Evolutionary conservation across 768 basidiomycete genomes (phyloP).

Genomic region (Cantharellus cinnabarinus): DNA sequence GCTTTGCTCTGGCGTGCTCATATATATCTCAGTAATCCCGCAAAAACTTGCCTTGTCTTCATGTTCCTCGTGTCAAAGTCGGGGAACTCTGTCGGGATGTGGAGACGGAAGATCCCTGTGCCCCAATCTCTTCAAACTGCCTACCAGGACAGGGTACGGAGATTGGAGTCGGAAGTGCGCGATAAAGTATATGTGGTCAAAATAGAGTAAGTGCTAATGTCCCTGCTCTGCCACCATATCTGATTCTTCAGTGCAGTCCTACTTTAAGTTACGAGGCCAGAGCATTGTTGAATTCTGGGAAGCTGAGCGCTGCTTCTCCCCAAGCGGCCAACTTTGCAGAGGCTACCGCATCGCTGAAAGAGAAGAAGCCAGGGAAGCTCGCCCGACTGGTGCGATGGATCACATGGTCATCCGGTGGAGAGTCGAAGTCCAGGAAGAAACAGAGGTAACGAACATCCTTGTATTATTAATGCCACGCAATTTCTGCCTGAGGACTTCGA

Average conservation of each 20-base stretch:
- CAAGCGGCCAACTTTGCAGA: no score
- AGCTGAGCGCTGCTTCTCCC: no score
- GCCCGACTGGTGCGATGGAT: background rate
- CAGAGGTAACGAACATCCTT: no score
- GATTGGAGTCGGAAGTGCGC: constrained; percentile 2
- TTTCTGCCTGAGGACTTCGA: no score
- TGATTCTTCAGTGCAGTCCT: no score
- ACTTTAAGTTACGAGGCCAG: no score
- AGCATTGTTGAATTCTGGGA: no score
- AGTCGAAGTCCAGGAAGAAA: no score
- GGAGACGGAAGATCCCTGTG: constrained; percentile 6
- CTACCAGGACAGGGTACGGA: background rate
- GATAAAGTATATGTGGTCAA: constrained; percentile 4
- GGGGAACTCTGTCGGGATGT: constrained; percentile 7
- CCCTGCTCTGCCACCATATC: background rate
- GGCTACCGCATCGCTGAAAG: background rate
- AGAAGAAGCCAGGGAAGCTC: background rate
- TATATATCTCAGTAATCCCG: constrained; percentile 5
- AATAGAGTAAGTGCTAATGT: constrained; percentile 5
- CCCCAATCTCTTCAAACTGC: constrained; percentile 1
- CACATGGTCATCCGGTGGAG: background rate
- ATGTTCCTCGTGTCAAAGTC: constrained; percentile 7
- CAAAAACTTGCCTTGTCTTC: constrained; percentile 7
- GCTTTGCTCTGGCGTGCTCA: background rate
- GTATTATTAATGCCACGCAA: no score